These are phyloP conservation scores for Fusarium annulatum DNA, from an alignment of 2,329 filamentous ascomycete genomes.

Conservation along the genomic window DNA sequence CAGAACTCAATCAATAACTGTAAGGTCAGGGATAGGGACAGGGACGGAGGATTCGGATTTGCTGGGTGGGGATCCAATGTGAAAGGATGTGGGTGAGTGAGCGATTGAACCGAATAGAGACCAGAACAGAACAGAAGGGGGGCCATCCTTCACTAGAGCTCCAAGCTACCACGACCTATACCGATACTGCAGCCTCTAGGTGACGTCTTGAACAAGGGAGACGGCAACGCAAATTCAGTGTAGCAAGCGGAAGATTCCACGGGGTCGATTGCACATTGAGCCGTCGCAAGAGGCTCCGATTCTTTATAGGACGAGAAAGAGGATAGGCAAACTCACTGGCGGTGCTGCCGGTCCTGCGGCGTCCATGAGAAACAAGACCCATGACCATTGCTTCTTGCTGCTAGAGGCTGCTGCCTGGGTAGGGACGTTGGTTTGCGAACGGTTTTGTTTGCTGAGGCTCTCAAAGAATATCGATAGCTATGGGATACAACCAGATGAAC, in stretches of 20 bases:
- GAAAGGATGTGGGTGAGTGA: slow-evolving; percentile 35
- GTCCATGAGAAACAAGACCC: slow-evolving; percentile 48
- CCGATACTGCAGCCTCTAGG: slow-evolving; percentile 2
- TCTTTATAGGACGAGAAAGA: slow-evolving; percentile 14
- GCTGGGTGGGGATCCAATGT: slow-evolving; percentile 35
- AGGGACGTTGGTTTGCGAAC: neutral
- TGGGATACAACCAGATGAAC: neutral
- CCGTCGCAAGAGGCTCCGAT: neutral
- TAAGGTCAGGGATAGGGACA: slow-evolving; percentile 13
- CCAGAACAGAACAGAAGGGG: slow-evolving; percentile 15
- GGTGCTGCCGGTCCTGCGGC: slow-evolving; percentile 47
- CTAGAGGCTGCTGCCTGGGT: slow-evolving; percentile 23
- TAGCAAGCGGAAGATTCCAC: neutral
- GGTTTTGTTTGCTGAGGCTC: neutral
- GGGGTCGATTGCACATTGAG: slow-evolving; percentile 6
- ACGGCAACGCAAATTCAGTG: slow-evolving; percentile 5
- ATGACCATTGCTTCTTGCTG: slow-evolving; percentile 45
- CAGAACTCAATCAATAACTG: slow-evolving; percentile 17
- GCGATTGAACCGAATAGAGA: slow-evolving; percentile 31
- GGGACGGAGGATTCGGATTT: slow-evolving; percentile 38
- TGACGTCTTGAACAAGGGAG: slow-evolving; percentile 18
- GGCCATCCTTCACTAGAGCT: slow-evolving; percentile 30
- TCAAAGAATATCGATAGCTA: neutral
- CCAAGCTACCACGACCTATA: slow-evolving; percentile 15
- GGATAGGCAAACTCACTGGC: slow-evolving; percentile 37